phyloP scores from a whole-genome alignment of 139 green algal genomes.

The Nannochloris sp. region DNA sequence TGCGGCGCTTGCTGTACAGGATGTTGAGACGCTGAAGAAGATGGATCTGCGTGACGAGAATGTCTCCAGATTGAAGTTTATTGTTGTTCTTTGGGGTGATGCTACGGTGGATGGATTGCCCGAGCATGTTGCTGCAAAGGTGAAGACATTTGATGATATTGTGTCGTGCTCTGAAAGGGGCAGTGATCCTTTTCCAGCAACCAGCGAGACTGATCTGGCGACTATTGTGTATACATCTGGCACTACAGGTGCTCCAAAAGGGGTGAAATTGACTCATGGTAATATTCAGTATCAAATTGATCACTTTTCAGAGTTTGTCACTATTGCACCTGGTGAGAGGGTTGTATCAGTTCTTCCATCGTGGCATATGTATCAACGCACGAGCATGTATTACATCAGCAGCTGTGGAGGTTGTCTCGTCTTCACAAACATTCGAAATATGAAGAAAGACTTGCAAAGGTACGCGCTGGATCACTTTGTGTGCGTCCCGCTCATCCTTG shows the following conservation, averaged over 20 bases:
- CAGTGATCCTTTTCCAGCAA: conserved; percentile 1
- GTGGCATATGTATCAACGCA: conserved; percentile 91
- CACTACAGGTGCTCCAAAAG: conserved; percentile 60
- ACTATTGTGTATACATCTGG: conserved; percentile 76
- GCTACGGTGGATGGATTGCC: neutral
- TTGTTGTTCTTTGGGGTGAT: conserved; percentile 70
- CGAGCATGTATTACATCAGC: conserved; percentile 45
- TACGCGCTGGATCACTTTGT: conserved; percentile 77
- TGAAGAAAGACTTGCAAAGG: conserved; percentile 67
- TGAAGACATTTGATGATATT: conserved; percentile 50
- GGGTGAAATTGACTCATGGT: conserved; percentile 65
- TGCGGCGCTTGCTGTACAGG: conserved; percentile 62
- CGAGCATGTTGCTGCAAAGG: neutral
- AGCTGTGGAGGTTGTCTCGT: conserved; percentile 39
- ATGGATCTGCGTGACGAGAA: conserved; percentile 33
- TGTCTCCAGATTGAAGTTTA: conserved; percentile 33
- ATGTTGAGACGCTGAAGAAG: conserved; percentile 51
- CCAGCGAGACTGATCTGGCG: conserved; percentile 32
- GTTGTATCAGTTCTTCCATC: conserved; percentile 78
- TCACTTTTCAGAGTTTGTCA: conserved; percentile 42
- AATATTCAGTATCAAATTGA: conserved; percentile 83
- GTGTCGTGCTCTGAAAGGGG: conserved; percentile 20
- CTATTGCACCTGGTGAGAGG: conserved; percentile 35
- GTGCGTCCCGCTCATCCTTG: conserved; percentile 86
- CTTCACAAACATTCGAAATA: conserved; percentile 71